Evolutionary conservation across 2,329 filamentous ascomycete species (phyloP).

Genomic region (Alternaria sp.): DNA sequence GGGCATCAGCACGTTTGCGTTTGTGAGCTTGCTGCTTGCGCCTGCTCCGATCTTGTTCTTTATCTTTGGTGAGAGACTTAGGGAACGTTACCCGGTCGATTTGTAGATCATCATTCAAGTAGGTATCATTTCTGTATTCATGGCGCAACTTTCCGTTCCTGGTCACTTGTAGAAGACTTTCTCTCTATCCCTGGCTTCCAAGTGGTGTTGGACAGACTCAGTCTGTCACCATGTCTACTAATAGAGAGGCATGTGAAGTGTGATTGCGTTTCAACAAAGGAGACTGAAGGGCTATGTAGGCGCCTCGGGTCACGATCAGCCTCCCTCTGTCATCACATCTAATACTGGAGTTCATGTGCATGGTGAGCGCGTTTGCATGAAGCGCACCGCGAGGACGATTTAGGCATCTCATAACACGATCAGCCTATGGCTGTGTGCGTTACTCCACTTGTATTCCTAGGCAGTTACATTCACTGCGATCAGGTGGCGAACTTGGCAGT

Average conservation of each 20-base stretch:
- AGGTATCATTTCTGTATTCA: neutral
- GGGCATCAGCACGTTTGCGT: conserved; percentile 58
- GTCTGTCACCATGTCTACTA: neutral
- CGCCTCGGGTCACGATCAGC: too few species aligned
- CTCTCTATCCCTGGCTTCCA: neutral
- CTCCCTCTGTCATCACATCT: too few species aligned
- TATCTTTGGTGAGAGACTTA: conserved; percentile 53
- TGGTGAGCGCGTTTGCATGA: too few species aligned
- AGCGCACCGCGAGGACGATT: too few species aligned
- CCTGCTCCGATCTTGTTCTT: conserved; percentile 59
- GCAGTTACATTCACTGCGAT: neutral
- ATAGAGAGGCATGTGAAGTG: neutral
- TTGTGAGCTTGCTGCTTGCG: conserved; percentile 52
- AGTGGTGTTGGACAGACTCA: neutral
- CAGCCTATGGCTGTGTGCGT: neutral
- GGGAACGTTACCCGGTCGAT: conserved; percentile 50
- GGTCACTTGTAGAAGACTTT: neutral
- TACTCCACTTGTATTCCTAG: neutral
- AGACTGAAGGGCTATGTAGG: too few species aligned
- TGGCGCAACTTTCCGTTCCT: neutral
- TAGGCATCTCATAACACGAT: neutral
- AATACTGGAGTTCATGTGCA: too few species aligned
- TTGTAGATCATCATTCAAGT: conserved; percentile 12
- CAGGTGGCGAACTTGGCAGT: neutral
- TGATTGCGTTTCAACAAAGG: too few species aligned